These are phyloP conservation scores for Trichopus zeylanicus DNA, from an alignment of 116 monocot genomes.

Conservation along the genomic window DNA sequence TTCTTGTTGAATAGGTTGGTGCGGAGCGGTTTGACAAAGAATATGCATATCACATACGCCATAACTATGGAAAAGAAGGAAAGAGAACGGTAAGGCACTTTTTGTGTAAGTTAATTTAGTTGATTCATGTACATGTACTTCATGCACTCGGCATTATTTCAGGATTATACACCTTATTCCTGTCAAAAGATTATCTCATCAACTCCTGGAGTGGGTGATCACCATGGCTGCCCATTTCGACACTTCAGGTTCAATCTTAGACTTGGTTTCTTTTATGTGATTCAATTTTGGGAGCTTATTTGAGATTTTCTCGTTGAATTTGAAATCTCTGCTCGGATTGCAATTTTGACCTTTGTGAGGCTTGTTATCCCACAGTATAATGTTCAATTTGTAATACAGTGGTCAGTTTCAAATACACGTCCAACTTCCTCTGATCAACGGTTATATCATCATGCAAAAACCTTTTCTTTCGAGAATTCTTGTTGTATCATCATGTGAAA, in stretches of 20 bases:
- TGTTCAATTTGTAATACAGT: too few relatives aligned
- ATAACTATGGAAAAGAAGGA: conserved; percentile 99
- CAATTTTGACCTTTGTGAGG: too few relatives aligned
- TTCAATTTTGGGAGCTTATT: too few relatives aligned
- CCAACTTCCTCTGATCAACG: too few relatives aligned
- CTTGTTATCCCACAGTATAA: too few relatives aligned
- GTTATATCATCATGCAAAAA: too few relatives aligned
- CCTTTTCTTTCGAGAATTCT: too few relatives aligned
- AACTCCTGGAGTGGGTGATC: conserved; percentile 75
- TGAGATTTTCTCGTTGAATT: too few relatives aligned
- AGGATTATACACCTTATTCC: conserved; percentile 99
- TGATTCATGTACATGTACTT: neutral
- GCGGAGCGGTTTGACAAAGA: conserved; percentile 92
- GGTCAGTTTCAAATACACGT: too few relatives aligned
- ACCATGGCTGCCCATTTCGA: conserved; percentile 93
- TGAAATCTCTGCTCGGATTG: too few relatives aligned
- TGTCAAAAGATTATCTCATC: conserved; percentile 95
- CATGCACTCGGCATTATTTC: conserved; percentile 7
- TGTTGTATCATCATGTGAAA: too few relatives aligned
- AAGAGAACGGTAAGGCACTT: conserved; percentile 71
- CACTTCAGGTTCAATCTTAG: conserved; percentile 71
- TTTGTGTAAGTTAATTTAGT: neutral
- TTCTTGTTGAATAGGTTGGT: conserved; percentile 50
- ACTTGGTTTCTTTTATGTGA: conserved; percentile 1
- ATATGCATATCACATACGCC: conserved; percentile 82